A percentile compares a stretch with the other conserved stretches of the same genome.
Evolutionary conservation across 2,329 filamentous ascomycete species (phyloP).

Genomic region (Ceratocystis destructans): DNA sequence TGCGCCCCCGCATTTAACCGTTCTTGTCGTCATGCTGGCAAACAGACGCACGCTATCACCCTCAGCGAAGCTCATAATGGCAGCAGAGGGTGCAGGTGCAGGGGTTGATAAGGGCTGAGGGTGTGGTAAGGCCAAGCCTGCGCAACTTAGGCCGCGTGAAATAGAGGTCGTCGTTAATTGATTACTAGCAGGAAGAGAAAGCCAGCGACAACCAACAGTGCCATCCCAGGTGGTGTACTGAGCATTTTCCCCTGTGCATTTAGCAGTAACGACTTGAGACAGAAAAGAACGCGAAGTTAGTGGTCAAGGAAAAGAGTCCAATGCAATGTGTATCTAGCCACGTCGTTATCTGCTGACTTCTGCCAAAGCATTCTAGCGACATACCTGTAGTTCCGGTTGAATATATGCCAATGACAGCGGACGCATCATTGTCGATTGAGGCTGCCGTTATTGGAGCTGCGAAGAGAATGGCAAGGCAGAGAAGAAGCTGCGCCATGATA

Average conservation of each 20-base stretch:
- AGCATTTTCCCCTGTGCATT: slow-evolving; percentile 7
- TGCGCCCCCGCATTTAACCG: not conserved
- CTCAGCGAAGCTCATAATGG: slow-evolving; percentile 8
- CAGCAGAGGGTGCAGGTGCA: not conserved
- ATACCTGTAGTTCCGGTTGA: slow-evolving; percentile 4
- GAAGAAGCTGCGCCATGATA: not conserved
- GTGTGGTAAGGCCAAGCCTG: not conserved
- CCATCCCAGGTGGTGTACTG: slow-evolving; percentile 17
- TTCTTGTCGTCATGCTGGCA: slow-evolving; percentile 11
- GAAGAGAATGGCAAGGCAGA: not conserved
- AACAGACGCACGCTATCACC: slow-evolving; percentile 16
- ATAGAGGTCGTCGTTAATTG: slow-evolving; percentile 5
- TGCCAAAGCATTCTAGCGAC: no score
- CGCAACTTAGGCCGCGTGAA: slow-evolving; percentile 11
- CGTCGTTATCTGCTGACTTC: no score
- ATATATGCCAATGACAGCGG: slow-evolving; percentile 9
- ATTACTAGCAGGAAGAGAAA: not conserved
- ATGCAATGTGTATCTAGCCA: no score
- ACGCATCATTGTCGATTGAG: not conserved
- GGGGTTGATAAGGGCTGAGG: not conserved
- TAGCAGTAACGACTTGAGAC: slow-evolving; percentile 9
- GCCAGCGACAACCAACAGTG: slow-evolving; percentile 14
- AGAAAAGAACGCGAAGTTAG: not conserved
- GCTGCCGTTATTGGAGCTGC: not conserved
- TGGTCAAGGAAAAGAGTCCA: not conserved